Conservation (phyloP, 306 rosid species). For the Ochetophila trinervis region DNA sequence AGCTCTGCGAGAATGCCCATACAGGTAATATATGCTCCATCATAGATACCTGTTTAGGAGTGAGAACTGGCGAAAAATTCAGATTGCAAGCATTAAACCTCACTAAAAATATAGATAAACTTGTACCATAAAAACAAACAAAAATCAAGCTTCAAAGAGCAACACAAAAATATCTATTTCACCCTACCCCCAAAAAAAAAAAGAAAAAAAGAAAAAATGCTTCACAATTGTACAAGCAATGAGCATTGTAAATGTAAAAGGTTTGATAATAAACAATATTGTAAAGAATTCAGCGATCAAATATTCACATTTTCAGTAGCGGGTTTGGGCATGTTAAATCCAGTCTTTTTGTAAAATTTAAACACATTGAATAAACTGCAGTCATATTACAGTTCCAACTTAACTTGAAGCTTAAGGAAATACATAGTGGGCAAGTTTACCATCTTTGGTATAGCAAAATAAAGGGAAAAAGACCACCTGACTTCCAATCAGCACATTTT, state of each 20-base stretch:
- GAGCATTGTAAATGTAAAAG: neutral
- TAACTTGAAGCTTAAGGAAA: neutral
- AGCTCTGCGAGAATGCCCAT: slow-evolving; percentile 47
- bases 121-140: neutral
- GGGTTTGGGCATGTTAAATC: neutral
- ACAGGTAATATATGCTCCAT: slow-evolving; percentile 73
- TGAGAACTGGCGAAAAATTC: slow-evolving; percentile 71
- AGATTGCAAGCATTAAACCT: slow-evolving; percentile 41
- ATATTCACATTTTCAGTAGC: neutral
- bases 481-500: too few relatives aligned
- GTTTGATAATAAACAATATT: too few relatives aligned
- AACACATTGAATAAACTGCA: neutral
- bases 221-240: too few relatives aligned
- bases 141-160: neutral
- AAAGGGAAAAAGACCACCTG: too few relatives aligned
- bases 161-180: neutral
- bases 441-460: too few relatives aligned
- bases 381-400: neutral
- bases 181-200: too few relatives aligned
- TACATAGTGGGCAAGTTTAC: too few relatives aligned
- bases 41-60: slow-evolving; percentile 77
- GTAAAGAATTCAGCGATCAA: neutral
- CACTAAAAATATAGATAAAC: slow-evolving; percentile 9
- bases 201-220: neutral
- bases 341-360: neutral